Base-by-base conservation (phyloP, 352 stramenopile genomes). In the Phytophthora macrochlamydospora region DNA sequence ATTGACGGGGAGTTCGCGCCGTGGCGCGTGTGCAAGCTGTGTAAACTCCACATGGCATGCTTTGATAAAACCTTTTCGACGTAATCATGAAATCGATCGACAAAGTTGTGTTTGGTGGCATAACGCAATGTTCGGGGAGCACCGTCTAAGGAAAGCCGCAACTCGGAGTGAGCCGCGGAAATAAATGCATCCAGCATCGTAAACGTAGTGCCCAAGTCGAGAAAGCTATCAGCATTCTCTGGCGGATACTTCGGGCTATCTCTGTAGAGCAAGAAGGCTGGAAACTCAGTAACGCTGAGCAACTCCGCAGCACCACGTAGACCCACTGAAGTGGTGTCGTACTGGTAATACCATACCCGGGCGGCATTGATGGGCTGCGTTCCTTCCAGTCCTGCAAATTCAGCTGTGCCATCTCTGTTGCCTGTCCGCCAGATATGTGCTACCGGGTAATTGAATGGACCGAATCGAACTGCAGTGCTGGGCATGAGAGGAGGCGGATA, bases 401-500 rank as follows among this genome's bases (percentile, higher is more conserved):
- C 35, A 7, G 42, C 35, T 11, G 6, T 40, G 35, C 35, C 9
- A 40, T 11, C n/a, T 29, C 32, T 62, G 31, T 29, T 67, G 13
- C 53, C 46, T 58, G 13, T 24, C 12, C 2, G 45, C 33, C 40
- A 53, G 18, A 85, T 65, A 14, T 87, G 79, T 4, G 54, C 56
- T 14, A 88, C 53, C 0, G 67, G 72, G 42, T 88, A 87, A n/a
- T 67, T 56, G 48, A 79, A 87, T 7, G 77, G 79, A 7, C 77
- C 81, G 33, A 83, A 90, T 29, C 55, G 67, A 30, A 77, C 60
- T 1, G 53, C 64, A 3, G 68, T 71, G 37, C 54, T 62, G 1
- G 79, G 79, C 24, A 71, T 71, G 4, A 69, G 62, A 7, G 51
- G 11, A 0, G 58, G 45, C 1, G 60, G 40, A 40, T 77, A 83